These are phyloP conservation scores for Colletotrichum sp. DNA, from an alignment of 2,329 filamentous ascomycete genomes.

Conservation along the genomic window DNA sequence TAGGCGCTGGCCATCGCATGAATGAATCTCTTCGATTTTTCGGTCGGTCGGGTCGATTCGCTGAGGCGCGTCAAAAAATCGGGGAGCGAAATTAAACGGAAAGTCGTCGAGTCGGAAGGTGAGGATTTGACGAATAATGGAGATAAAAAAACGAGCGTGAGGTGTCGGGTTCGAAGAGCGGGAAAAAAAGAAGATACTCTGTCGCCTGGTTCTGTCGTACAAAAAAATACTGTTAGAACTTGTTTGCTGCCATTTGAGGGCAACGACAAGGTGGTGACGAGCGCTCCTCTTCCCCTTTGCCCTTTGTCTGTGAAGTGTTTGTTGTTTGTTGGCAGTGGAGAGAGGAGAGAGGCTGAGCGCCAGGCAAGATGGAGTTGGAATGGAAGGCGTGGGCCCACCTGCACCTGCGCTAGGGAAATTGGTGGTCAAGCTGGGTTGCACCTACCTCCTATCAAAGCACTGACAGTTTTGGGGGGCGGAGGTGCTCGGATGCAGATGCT, in stretches of 20 bases:
- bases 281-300: slow-evolving; percentile 3
- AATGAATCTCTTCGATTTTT: background rate
- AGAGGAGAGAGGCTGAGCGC: slow-evolving; percentile 18
- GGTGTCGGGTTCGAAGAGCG: background rate
- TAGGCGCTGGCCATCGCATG: slow-evolving; percentile 7
- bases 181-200: background rate
- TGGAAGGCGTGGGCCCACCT: slow-evolving; percentile 13
- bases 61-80: slow-evolving; percentile 8
- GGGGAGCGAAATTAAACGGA: slow-evolving; percentile 14
- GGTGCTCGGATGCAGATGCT: background rate
- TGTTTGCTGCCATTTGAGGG: slow-evolving; percentile 9
- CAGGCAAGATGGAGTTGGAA: slow-evolving; percentile 15
- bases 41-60: background rate
- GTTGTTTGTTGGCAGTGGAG: slow-evolving; percentile 18
- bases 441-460: slow-evolving; percentile 20
- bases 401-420: slow-evolving; percentile 20
- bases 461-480: background rate
- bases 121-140: background rate
- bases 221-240: slow-evolving; percentile 10
- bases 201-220: slow-evolving; percentile 5
- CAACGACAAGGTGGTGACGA: background rate
- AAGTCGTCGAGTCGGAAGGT: background rate
- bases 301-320: slow-evolving; percentile 12
- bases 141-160: slow-evolving; percentile 14
- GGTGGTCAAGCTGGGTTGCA: slow-evolving; percentile 11